Percentiles rank a stretch among this genome's conserved stretches.
phyloP scores from a whole-genome alignment of 179 eudicot genomes.

The Spinacia oleracea region DNA sequence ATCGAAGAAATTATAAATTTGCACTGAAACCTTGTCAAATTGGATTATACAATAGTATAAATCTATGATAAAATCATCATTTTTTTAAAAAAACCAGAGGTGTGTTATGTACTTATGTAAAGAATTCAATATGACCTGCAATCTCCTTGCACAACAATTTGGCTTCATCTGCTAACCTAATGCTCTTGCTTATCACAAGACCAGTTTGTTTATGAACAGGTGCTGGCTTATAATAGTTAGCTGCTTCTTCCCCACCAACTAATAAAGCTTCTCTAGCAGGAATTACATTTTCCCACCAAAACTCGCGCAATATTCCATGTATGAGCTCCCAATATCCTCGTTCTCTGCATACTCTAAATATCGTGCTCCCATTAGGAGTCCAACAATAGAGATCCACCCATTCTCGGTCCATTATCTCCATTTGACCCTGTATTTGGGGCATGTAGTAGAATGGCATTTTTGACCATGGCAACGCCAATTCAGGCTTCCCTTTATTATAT shows the following conservation, averaged over 20 bases:
- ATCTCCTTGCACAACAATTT: constrained; percentile 45
- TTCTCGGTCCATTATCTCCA: constrained; percentile 91
- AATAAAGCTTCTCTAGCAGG: constrained; percentile 73
- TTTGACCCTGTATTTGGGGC: constrained; percentile 88
- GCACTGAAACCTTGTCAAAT: not conserved
- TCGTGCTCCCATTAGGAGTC: constrained; percentile 82
- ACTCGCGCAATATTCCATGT: constrained; percentile 67
- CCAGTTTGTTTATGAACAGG: constrained; percentile 73
- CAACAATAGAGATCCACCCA: constrained; percentile 94
- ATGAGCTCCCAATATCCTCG: constrained; percentile 76
- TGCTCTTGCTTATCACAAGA: constrained; percentile 50
- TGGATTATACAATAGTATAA: not conserved
- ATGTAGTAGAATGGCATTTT: constrained; percentile 64
- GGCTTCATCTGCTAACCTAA: constrained; percentile 60
- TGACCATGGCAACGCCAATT: constrained; percentile 56
- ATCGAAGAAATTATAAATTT: not conserved
- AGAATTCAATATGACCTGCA: too few species aligned
- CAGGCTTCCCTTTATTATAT: constrained; percentile 69
- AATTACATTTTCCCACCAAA: constrained; percentile 95
- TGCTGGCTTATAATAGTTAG: constrained; percentile 54
- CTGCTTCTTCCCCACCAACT: constrained; percentile 61
- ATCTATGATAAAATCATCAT: not conserved
- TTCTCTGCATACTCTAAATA: constrained; percentile 64
- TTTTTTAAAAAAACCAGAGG: not conserved
- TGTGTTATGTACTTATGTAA: not conserved